A percentile compares a stretch with the other conserved stretches of the same genome.
phyloP scores from a whole-genome alignment of 148 eudicot genomes.

The Nepenthes gracilis region DNA sequence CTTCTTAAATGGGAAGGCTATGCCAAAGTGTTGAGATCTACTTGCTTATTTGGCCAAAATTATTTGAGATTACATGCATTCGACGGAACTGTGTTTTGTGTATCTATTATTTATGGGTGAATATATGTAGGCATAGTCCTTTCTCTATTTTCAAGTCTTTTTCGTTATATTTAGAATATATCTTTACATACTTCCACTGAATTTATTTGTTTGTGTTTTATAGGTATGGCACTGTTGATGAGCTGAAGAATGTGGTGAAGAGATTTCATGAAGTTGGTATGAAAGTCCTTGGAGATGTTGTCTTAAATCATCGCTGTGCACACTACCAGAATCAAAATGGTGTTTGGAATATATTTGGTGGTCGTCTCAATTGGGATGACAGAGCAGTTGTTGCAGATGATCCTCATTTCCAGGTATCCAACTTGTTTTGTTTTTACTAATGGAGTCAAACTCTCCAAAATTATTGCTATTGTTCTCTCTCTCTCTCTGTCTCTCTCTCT shows the following conservation, averaged over 20 bases:
- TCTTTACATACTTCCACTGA: background rate
- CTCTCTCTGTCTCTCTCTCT: no score
- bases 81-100: no score
- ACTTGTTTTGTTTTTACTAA: background rate
- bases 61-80: no score
- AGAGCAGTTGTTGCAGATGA: slow-evolving; percentile 97
- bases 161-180: no score
- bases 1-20: no score
- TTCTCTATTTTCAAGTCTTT: no score
- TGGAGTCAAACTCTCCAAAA: background rate
- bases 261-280: slow-evolving; percentile 68
- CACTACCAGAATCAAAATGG: slow-evolving; percentile 70
- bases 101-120: no score
- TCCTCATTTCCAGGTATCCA: slow-evolving; percentile 91
- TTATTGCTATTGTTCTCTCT: no score
- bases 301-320: slow-evolving; percentile 94
- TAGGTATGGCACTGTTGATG: slow-evolving; percentile 82
- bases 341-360: slow-evolving; percentile 94
- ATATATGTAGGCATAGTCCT: no score
- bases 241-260: slow-evolving; percentile 65
- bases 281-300: slow-evolving; percentile 89
- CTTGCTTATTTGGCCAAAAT: no score
- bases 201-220: slow-evolving; percentile 2
- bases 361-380: slow-evolving; percentile 98
- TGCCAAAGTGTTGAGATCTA: no score